Percentiles rank a stretch among this genome's conserved stretches.
Conservation (phyloP, 768 basidiomycete genomes). For the Leucocoprinus sp. region DNA sequence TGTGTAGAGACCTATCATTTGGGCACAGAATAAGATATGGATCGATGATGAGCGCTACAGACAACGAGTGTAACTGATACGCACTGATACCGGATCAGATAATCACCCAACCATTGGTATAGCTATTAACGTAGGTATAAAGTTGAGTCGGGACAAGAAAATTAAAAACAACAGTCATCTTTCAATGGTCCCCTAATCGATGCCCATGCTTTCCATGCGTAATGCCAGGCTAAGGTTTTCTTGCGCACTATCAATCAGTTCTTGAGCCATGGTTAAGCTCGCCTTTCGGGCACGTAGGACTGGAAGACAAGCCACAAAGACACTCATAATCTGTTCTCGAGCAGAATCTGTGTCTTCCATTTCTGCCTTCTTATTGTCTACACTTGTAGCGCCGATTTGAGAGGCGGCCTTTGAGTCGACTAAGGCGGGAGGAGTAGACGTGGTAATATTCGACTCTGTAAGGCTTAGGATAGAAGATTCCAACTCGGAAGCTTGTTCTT, state of each 20-base stretch:
- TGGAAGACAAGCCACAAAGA: conserved; percentile 40
- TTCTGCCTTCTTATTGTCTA: not conserved
- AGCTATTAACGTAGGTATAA: not conserved
- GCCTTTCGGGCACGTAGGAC: conserved; percentile 37
- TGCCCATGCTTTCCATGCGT: conserved; percentile 40
- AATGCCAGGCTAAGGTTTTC: conserved; percentile 40
- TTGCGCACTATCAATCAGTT: conserved; percentile 40
- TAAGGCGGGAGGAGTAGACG: not conserved
- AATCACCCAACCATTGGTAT: not conserved
- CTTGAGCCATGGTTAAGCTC: conserved; percentile 40
- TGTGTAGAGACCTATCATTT: too few relatives aligned
- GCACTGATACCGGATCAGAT: too few relatives aligned
- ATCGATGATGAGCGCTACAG: too few relatives aligned
- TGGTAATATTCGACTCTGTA: conserved; percentile 3
- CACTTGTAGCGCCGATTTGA: not conserved
- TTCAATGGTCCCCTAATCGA: conserved; percentile 16
- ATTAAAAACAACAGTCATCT: not conserved
- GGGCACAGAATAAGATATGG: too few relatives aligned
- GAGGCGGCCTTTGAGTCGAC: not conserved
- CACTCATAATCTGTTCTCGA: conserved; percentile 30
- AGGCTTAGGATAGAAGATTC: conserved; percentile 21
- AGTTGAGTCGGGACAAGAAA: too few relatives aligned
- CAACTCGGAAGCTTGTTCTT: conserved; percentile 20
- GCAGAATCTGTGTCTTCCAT: conserved; percentile 19
- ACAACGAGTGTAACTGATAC: too few relatives aligned